Percentiles rank a stretch among this genome's conserved stretches.
phyloP scores from a whole-genome alignment of 225 moss, liverwort and hornwort species.

The Polytrichum formosum region DNA sequence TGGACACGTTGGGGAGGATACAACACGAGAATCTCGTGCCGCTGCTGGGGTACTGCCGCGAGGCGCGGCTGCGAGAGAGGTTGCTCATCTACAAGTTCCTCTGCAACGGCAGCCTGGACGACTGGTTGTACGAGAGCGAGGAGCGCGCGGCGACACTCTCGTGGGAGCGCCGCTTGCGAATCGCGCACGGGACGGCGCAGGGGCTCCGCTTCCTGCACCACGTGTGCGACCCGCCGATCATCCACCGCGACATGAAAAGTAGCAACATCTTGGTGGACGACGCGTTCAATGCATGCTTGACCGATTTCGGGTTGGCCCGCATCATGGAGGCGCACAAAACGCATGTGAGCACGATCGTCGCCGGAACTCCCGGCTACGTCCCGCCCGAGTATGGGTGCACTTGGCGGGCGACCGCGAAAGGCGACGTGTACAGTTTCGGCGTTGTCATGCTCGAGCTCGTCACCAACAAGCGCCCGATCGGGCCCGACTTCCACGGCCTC shows the following conservation, averaged over 20 bases:
- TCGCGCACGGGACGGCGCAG: slow-evolving; percentile 53
- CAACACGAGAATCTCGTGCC: slow-evolving; percentile 62
- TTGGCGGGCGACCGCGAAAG: slow-evolving; percentile 73
- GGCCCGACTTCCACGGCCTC: slow-evolving; percentile 38
- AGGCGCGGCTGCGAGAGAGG: slow-evolving; percentile 32
- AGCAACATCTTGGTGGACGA: slow-evolving; percentile 77
- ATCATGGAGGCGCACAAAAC: slow-evolving; percentile 53
- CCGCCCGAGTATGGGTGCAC: slow-evolving; percentile 71
- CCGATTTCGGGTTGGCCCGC: slow-evolving; percentile 76
- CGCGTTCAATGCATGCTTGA: slow-evolving; percentile 66
- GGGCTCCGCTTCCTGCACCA: slow-evolving; percentile 76
- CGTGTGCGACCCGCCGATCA: slow-evolving; percentile 70
- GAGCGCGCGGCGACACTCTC: slow-evolving; percentile 42
- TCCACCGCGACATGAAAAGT: slow-evolving; percentile 79
- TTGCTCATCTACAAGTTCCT: slow-evolving; percentile 80
- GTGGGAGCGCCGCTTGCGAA: slow-evolving; percentile 61
- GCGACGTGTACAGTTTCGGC: slow-evolving; percentile 84
- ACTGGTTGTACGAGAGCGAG: slow-evolving; percentile 66
- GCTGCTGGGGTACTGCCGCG: slow-evolving; percentile 66
- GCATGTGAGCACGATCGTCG: slow-evolving; percentile 52
- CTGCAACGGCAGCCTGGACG: slow-evolving; percentile 66
- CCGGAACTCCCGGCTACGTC: slow-evolving; percentile 60
- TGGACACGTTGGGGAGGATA: slow-evolving; percentile 63
- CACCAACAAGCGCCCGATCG: slow-evolving; percentile 46
- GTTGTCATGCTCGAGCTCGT: slow-evolving; percentile 77